phyloP scores from a whole-genome alignment of 1,284 basidiomycete species.

The Schizopora paradoxa region DNA sequence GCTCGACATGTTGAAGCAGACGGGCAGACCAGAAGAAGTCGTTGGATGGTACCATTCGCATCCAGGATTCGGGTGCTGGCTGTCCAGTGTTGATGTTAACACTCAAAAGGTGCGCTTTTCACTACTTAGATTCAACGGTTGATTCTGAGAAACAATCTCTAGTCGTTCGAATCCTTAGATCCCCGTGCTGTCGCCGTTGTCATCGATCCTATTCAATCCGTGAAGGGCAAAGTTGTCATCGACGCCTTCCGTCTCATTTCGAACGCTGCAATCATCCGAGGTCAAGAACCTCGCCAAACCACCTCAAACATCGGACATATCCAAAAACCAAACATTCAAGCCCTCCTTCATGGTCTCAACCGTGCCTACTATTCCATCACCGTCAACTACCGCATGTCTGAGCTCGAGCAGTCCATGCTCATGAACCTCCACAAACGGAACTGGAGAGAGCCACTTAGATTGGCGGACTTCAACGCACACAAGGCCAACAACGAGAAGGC shows the following conservation, averaged over 20 bases:
- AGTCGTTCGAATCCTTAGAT: slow-evolving; percentile 98
- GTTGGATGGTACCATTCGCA: slow-evolving; percentile 99
- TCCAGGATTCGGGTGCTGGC: slow-evolving; percentile 99
- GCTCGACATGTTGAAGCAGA: slow-evolving; percentile 99
- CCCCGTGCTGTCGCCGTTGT: slow-evolving; percentile 96
- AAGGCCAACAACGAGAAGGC: slow-evolving; percentile 85
- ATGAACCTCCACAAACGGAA: slow-evolving; percentile 97
- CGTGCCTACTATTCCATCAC: slow-evolving; percentile 96
- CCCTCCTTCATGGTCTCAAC: slow-evolving; percentile 92
- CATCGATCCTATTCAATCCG: slow-evolving; percentile 98
- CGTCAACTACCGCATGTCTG: slow-evolving; percentile 95
- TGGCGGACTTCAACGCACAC: slow-evolving; percentile 84
- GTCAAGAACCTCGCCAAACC: slow-evolving; percentile 94
- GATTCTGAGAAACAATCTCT: slow-evolving; percentile 6
- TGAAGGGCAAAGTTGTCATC: slow-evolving; percentile 98
- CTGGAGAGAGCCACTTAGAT: slow-evolving; percentile 93
- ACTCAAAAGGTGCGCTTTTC: slow-evolving; percentile 79
- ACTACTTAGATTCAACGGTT: no score
- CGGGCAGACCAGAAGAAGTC: slow-evolving; percentile 97
- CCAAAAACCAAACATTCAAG: slow-evolving; percentile 98
- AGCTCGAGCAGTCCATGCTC: slow-evolving; percentile 96
- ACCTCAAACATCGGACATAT: slow-evolving; percentile 99
- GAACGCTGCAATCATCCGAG: slow-evolving; percentile 79
- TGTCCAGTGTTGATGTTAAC: slow-evolving; percentile 98
- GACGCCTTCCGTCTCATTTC: slow-evolving; percentile 98